Base-by-base conservation (phyloP, 768 basidiomycete genomes). In the Paxillus involutus region DNA sequence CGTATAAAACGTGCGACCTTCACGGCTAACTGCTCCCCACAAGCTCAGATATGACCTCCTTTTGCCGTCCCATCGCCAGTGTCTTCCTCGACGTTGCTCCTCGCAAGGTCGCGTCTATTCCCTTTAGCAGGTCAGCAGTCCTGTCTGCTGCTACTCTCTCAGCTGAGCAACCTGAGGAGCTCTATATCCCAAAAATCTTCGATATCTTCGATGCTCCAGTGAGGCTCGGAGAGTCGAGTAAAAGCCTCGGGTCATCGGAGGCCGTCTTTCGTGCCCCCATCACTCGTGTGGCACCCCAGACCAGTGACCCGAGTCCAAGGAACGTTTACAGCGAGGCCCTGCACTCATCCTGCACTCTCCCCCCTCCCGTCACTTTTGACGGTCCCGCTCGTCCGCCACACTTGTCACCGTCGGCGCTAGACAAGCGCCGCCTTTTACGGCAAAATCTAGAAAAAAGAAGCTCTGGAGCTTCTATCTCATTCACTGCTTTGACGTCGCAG, bases 141-240 rank as follows among this genome's bases (percentile, higher is more conserved):
- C 40, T 47, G 21, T 51, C 63, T 29, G 52, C 52, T 26, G 14
- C 53, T 4, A 21, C 39, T 35, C 51, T 61, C 35, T 41, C 59
- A 3, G 19, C 44, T 6, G 44, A 44, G 26, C 30, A 44, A 13
- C 47, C 46, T 11, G 54, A 40, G 14, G 37, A 36, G 39, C 49
- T 67, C 21, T 61, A 58, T 14, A 51, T 67, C 17, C 66, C 66
- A 11, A 70, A 68, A 41, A 77, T 79, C 45, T 74, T 77, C 56
- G 80, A 82, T 62, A 80, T 83, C 53, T 80, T 80, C 60, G 80
- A 82, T 53, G 80, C 73, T 21, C 77, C 80, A 1, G 65, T 66
- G 33, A 66, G 66, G 30, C 72, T 78, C 19, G 69, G 73, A 17
- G 75, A 74, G 55, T 73, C 69, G 30, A 67, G 60, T 54, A 55